Evolutionary conservation across 805 yeast genomes (phyloP).

Genomic region (Danielozyma ontarioensis): DNA sequence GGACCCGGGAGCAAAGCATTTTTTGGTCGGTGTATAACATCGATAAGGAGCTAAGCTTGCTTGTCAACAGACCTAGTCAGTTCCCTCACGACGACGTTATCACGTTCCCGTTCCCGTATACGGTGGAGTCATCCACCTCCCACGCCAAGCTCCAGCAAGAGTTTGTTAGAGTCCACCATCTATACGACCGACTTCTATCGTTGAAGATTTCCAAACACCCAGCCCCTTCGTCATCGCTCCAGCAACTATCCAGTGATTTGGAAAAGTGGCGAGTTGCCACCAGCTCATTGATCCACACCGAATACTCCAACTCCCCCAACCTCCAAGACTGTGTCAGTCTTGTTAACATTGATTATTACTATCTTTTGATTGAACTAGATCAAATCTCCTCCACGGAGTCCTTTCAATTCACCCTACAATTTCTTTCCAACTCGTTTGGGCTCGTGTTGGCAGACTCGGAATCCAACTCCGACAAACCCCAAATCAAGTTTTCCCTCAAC

Average conservation of each 20-base stretch:
- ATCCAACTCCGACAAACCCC: slow-evolving; percentile 4
- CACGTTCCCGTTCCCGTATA: slow-evolving; percentile 9
- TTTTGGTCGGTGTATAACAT: slow-evolving; percentile 36
- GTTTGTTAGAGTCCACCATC: slow-evolving; percentile 14
- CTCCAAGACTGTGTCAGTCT: slow-evolving; percentile 29
- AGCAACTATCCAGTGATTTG: slow-evolving; percentile 21
- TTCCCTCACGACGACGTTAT: slow-evolving; percentile 22
- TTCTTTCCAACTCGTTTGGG: slow-evolving; percentile 34
- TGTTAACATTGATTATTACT: slow-evolving; percentile 35
- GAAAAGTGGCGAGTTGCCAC: slow-evolving; percentile 34
- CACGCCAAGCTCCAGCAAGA: slow-evolving; percentile 13
- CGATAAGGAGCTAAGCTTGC: slow-evolving; percentile 34
- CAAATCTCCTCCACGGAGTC: slow-evolving; percentile 33
- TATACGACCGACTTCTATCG: slow-evolving; percentile 21
- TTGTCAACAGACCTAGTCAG: slow-evolving; percentile 31
- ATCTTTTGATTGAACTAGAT: slow-evolving; percentile 35
- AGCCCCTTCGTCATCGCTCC: not conserved
- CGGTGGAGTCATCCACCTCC: not conserved
- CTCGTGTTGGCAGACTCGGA: slow-evolving; percentile 22
- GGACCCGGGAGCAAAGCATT: slow-evolving; percentile 10
- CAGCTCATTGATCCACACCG: slow-evolving; percentile 22
- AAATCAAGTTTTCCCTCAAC: slow-evolving; percentile 13
- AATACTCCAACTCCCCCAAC: slow-evolving; percentile 19
- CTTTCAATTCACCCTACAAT: slow-evolving; percentile 37
- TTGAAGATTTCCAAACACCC: slow-evolving; percentile 6